phyloP scores from a whole-genome alignment of 2,329 filamentous ascomycete species.

The Beauveria australis region DNA sequence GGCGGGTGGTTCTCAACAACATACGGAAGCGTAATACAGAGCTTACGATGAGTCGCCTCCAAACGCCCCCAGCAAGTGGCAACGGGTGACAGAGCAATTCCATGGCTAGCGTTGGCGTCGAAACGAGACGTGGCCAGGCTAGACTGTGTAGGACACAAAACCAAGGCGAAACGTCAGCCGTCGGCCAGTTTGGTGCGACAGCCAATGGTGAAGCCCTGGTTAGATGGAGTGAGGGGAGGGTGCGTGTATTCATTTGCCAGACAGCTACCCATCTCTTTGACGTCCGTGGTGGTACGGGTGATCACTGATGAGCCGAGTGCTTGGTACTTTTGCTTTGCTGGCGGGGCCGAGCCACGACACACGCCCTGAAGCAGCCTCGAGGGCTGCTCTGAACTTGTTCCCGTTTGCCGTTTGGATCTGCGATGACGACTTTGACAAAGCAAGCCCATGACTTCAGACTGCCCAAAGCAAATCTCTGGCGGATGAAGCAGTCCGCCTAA shows the following conservation, averaged over 20 bases:
- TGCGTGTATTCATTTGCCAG: background rate
- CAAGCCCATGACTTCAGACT: background rate
- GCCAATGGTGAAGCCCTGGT: background rate
- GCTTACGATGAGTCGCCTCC: background rate
- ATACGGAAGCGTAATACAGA: background rate
- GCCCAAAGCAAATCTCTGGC: too few species aligned
- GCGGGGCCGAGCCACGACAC: background rate
- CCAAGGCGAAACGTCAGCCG: background rate
- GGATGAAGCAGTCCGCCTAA: too few species aligned
- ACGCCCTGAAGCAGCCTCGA: background rate
- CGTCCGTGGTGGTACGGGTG: background rate
- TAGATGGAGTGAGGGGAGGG: background rate
- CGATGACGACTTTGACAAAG: background rate
- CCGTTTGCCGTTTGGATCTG: background rate
- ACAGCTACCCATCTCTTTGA: background rate
- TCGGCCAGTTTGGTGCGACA: background rate
- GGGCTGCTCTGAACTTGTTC: background rate
- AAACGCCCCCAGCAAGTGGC: background rate
- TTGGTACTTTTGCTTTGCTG: background rate
- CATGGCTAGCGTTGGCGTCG: background rate
- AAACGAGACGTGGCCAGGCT: conserved; percentile 5
- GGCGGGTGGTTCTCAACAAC: background rate
- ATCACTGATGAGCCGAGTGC: background rate
- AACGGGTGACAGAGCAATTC: background rate
- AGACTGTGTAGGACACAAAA: conserved; percentile 4